These are phyloP conservation scores for Shiraia bambusicola DNA, from an alignment of 2,329 filamentous ascomycete genomes.

Conservation along the genomic window DNA sequence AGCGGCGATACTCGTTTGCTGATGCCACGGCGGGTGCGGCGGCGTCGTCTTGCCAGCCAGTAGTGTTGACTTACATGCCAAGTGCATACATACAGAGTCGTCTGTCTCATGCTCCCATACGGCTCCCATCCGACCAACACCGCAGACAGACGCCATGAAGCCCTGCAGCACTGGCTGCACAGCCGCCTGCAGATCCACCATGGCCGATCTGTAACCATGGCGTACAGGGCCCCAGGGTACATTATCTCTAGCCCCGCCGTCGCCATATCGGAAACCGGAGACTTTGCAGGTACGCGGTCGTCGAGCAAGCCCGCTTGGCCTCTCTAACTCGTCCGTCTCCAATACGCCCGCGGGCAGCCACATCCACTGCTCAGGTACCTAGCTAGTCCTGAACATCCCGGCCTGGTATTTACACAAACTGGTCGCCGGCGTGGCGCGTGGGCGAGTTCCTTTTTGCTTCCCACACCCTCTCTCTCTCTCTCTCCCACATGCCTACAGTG, in stretches of 20 bases:
- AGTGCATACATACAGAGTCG: too few relatives aligned
- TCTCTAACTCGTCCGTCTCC: constrained; percentile 27
- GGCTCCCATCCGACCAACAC: constrained; percentile 8
- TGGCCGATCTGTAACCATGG: constrained; percentile 43
- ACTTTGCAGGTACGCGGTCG: constrained; percentile 32
- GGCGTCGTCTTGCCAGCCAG: too few relatives aligned
- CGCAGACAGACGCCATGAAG: constrained; percentile 21
- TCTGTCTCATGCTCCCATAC: too few relatives aligned
- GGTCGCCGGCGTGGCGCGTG: constrained; percentile 38
- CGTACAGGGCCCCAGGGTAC: too few relatives aligned
- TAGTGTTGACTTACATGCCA: too few relatives aligned
- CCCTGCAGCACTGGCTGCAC: constrained; percentile 40
- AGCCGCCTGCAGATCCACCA: constrained; percentile 38
- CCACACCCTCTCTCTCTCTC: constrained; percentile 15
- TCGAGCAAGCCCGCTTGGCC: constrained; percentile 19
- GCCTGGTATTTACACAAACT: constrained; percentile 30
- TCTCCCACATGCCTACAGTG: too few relatives aligned
- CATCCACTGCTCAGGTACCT: constrained; percentile 36
- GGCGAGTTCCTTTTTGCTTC: constrained; percentile 34
- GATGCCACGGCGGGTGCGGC: constrained; percentile 2
- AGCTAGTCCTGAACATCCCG: constrained; percentile 28
- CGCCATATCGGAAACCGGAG: constrained; percentile 42
- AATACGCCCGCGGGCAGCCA: constrained; percentile 37
- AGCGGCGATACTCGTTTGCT: too few relatives aligned
- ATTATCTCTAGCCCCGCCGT: constrained; percentile 37